These are phyloP conservation scores for Salix suchowensis DNA, from an alignment of 345 rosid species.

Conservation along the genomic window DNA sequence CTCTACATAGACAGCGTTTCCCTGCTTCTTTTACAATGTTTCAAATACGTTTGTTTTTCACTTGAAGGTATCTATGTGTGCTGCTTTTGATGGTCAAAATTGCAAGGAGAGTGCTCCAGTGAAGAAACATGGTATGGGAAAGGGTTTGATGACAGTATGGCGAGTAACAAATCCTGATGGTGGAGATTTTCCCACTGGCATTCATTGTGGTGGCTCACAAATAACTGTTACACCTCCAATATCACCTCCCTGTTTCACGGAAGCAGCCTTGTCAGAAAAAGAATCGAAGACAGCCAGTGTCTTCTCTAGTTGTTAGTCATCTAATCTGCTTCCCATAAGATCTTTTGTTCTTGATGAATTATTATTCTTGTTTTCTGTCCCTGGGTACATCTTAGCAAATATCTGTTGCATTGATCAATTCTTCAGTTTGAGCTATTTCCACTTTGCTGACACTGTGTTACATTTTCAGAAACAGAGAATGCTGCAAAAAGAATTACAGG, in stretches of 20 bases:
- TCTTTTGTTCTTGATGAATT: slow-evolving; percentile 7
- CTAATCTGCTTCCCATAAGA: slow-evolving; percentile 3
- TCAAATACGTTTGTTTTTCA: slow-evolving; percentile 4
- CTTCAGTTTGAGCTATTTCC: not conserved
- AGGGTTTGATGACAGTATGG: slow-evolving; percentile 95
- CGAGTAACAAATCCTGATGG: slow-evolving; percentile 59
- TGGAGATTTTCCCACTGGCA: slow-evolving; percentile 49
- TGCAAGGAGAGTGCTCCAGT: slow-evolving; percentile 24
- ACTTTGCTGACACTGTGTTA: slow-evolving; percentile 20
- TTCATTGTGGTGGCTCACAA: slow-evolving; percentile 35
- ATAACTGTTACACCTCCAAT: slow-evolving; percentile 12
- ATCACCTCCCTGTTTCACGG: slow-evolving; percentile 18
- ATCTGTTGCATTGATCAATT: not conserved
- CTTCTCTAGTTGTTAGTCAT: slow-evolving; percentile 47
- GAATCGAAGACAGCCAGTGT: slow-evolving; percentile 36
- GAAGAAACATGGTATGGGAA: slow-evolving; percentile 90
- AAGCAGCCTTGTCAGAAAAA: slow-evolving; percentile 41
- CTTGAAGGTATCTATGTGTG: slow-evolving; percentile 31
- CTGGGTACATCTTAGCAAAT: not conserved
- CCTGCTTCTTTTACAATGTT: slow-evolving; percentile 8
- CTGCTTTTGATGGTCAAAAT: slow-evolving; percentile 17
- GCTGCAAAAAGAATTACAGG: slow-evolving; percentile 41
- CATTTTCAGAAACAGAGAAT: slow-evolving; percentile 52
- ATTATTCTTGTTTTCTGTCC: not conserved
- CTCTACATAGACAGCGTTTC: no score